These are phyloP conservation scores for Daldinia loculata DNA, from an alignment of 495 filamentous ascomycete species.

Conservation along the genomic window DNA sequence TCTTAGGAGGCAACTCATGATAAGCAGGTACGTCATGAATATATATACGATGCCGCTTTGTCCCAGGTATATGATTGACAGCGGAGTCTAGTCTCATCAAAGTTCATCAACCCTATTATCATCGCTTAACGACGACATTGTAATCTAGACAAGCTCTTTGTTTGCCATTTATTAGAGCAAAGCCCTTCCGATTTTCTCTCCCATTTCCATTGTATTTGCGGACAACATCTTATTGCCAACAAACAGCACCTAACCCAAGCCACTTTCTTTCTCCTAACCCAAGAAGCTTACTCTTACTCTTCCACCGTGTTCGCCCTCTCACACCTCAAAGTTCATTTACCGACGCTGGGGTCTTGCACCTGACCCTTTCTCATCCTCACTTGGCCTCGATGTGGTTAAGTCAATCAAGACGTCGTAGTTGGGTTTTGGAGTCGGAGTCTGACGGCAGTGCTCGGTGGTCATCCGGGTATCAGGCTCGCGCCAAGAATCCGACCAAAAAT, in stretches of 20 bases:
- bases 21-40: no score
- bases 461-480: conserved; percentile 18
- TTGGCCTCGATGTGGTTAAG: conserved; percentile 8
- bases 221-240: background rate
- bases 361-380: background rate
- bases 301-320: background rate
- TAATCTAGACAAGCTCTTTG: background rate
- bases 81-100: no score
- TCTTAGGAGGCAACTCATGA: no score
- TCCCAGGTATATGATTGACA: no score
- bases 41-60: no score
- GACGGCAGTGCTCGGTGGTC: conserved; percentile 2
- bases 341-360: conserved; percentile 13
- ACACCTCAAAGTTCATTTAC: background rate
- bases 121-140: background rate
- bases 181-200: background rate
- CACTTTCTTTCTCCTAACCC: background rate
- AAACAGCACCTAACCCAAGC: background rate
- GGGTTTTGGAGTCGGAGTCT: conserved; percentile 10
- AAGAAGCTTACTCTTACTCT: background rate
- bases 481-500: conserved; percentile 25
- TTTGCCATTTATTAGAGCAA: background rate
- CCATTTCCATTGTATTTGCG: background rate
- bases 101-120: background rate
- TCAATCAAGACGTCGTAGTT: background rate